Base-by-base conservation (phyloP, 2,329 filamentous ascomycete species). In the Pseudogymnoascus sp. region DNA sequence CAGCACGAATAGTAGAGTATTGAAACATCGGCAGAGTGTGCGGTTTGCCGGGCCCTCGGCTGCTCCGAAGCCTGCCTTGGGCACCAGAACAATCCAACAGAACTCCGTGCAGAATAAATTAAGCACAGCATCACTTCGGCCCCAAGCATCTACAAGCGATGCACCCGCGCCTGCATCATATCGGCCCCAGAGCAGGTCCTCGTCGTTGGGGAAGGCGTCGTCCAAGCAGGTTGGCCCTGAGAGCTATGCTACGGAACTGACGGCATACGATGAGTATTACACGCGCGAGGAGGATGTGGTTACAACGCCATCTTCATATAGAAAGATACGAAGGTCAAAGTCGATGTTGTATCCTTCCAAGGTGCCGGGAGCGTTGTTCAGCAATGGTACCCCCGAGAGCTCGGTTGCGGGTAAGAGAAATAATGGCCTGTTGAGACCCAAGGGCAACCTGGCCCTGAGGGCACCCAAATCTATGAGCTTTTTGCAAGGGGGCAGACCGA, bases 401-500 rank as follows among this genome's bases (percentile, higher is more conserved):
- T 59, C 48, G n/a, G 15, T 25, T 29, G 25, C 15, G 8, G 33
- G 36, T n/a, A 39, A 13, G 18, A 8, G 39, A 27, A 21, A 59
- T n/a, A 10, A n/a, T 27, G n/a, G 27, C 13, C 37, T 63, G 29
- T 12, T 62, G 63, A 36, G n/a, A 66, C 18, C 15, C 62, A 75
- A 36, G 64, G 65, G 1, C 52, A 69, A 13, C 65, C 66, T 18
- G 35, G 59, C 62, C 4, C 65, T 84, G 13, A 77, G 79, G 64
- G 71, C 77, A 2, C 80, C 80, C 0, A 82, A 79, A 59, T 86
- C 83, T 2, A 82, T 82, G 80, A 82, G 78, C 64, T 81, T 84
- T 64, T 71, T 84, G 63, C 71, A 68, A 58, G 69, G 69, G 21
- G 70, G 74, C 9, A 70, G 69, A 21, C 68, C 72, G 9, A 65